A percentile compares a stretch with the other conserved stretches of the same genome.
Evolutionary conservation across 371 early-diverging fungal species (phyloP).

Genomic region (Umbelopsis sp.): DNA sequence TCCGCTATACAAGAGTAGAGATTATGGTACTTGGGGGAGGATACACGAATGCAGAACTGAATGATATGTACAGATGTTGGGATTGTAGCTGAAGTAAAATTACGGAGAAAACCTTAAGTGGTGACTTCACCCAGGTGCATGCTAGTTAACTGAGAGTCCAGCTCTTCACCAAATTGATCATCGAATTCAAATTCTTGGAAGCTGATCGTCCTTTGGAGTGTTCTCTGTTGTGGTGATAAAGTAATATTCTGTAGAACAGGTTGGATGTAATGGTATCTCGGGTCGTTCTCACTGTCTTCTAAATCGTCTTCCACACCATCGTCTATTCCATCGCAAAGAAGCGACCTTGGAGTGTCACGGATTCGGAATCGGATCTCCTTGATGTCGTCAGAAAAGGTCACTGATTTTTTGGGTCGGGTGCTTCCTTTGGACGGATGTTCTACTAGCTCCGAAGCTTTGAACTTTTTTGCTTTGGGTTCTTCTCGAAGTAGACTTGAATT

Average conservation of each 20-base stretch:
- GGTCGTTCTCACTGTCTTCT: background rate
- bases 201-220: background rate
- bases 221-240: background rate
- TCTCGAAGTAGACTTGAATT: background rate
- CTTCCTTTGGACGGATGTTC: too few species aligned
- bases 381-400: background rate
- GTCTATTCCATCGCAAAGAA: background rate
- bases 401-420: background rate
- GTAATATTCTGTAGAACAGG: background rate
- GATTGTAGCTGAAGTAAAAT: too few species aligned
- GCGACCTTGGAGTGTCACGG: background rate
- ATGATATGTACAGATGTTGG: too few species aligned
- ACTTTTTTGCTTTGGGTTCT: background rate
- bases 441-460: background rate
- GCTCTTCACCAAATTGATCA: background rate
- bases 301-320: background rate
- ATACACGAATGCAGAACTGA: too few species aligned
- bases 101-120: background rate
- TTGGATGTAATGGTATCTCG: background rate
- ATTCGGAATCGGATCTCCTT: background rate
- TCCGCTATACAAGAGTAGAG: too few species aligned
- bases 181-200: background rate
- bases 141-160: conserved; percentile 3
- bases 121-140: conserved; percentile 1
- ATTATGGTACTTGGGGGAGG: too few species aligned